A percentile compares a stretch with the other conserved stretches of the same genome.
Evolutionary conservation across 2,329 filamentous ascomycete genomes (phyloP).

Genomic region (Diplodia mutila): DNA sequence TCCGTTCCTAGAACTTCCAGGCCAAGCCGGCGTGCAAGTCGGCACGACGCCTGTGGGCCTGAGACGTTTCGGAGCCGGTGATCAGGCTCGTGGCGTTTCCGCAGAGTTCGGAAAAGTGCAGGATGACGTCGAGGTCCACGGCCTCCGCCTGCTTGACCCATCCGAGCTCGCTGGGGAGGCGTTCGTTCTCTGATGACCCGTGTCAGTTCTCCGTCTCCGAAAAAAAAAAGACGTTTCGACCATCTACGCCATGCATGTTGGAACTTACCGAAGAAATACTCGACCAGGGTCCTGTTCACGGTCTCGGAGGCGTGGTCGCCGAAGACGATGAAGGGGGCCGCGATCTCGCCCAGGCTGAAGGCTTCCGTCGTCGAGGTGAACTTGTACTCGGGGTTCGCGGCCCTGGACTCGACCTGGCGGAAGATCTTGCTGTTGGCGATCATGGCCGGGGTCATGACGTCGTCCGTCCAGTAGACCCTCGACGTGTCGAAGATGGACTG

Average conservation of each 20-base stretch:
- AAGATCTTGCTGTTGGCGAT: slow-evolving; percentile 53
- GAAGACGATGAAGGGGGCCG: slow-evolving; percentile 56
- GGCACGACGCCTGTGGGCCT: neutral
- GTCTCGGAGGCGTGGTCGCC: slow-evolving; percentile 49
- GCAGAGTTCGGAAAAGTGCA: neutral
- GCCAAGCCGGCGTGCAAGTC: neutral
- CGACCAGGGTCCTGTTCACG: slow-evolving; percentile 47
- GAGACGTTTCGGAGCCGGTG: neutral
- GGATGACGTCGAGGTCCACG: slow-evolving; percentile 29
- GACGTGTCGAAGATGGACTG: slow-evolving; percentile 54
- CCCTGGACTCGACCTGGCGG: slow-evolving; percentile 50
- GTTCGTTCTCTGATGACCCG: slow-evolving; percentile 45
- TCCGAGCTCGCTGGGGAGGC: slow-evolving; percentile 47
- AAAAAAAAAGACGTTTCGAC: neutral
- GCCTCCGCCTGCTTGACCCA: slow-evolving; percentile 36
- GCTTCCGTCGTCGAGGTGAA: slow-evolving; percentile 49
- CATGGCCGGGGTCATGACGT: slow-evolving; percentile 44
- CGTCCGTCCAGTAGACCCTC: slow-evolving; percentile 51
- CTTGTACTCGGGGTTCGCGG: slow-evolving; percentile 54
- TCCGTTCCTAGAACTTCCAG: neutral
- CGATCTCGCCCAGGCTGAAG: slow-evolving; percentile 57
- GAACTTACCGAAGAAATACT: slow-evolving; percentile 53
- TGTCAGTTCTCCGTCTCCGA: neutral
- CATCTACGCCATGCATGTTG: too few species aligned
- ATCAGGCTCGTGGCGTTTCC: neutral